Evolutionary conservation across 176 grass and related monocot genomes (phyloP).

Genomic region (Triticum dicoccoides): DNA sequence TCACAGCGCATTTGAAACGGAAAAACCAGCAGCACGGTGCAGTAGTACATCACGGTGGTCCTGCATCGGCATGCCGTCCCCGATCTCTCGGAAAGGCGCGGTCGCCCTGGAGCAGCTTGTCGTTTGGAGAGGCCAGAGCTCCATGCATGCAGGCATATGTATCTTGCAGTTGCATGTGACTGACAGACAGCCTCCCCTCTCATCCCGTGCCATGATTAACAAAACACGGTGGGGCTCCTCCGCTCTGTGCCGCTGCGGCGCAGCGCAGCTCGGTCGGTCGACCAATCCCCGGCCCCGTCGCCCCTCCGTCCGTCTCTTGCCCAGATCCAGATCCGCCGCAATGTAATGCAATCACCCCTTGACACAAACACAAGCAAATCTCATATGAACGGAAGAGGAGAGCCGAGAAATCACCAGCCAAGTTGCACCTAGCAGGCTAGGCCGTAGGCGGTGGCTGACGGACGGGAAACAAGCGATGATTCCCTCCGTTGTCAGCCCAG

Average conservation of each 20-base stretch:
- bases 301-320: not conserved
- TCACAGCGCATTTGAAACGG: not conserved
- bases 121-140: not conserved
- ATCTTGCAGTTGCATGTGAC: too few relatives aligned
- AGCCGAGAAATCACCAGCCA: not conserved
- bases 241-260: not conserved
- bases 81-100: conserved; percentile 17
- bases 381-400: too few relatives aligned
- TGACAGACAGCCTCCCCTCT: not conserved
- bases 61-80: not conserved
- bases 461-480: not conserved
- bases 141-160: too few relatives aligned
- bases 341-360: too few relatives aligned
- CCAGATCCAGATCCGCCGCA: not conserved
- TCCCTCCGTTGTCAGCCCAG: conserved; percentile 15
- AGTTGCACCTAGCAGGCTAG: not conserved
- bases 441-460: too few relatives aligned
- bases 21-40: not conserved
- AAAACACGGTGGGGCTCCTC: conserved; percentile 13
- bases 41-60: not conserved
- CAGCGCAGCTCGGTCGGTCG: not conserved
- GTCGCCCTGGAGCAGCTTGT: conserved; percentile 8
- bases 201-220: conserved; percentile 5
- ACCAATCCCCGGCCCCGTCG: not conserved
- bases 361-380: too few relatives aligned